Base-by-base conservation (phyloP, 2,329 filamentous ascomycete genomes). In the Penicillium sp. region DNA sequence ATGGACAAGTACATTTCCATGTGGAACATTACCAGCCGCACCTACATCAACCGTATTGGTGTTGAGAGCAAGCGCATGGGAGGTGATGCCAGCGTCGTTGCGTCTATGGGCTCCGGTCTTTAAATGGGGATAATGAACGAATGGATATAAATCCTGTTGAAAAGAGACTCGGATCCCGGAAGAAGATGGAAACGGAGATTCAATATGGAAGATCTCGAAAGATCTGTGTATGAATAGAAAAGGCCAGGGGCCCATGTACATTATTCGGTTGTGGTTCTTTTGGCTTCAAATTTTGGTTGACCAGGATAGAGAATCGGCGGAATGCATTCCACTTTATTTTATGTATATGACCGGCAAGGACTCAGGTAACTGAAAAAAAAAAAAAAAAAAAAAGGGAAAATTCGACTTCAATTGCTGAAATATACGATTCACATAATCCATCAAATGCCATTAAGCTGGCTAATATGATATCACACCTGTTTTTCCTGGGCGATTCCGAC, bases 1-100 rank as follows among this genome's bases (percentile, higher is more conserved):
- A 90, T 92, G 85, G 89, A 93, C 68, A 93, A 93, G 76, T 93
- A 93, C 81, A 90, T 93, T 81, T 78, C 82, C 31, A 84, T 89
- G 11, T 93, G 90, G 90, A 92, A 92, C 77, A 79, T 83, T 61
- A 86, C 90, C 69, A 89, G 87, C 78, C 75, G 81, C 48, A 81
- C 86, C 41, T 91, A 91, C 73, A 84, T 91, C 68, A 75, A 76
- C 61, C 82, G 75, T 16, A 61, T 77, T 41, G 60, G 84, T 65
- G 75, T 86, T 75, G 85, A 88, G 74, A 80, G 82, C 63, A 86
- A 88, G 77, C 78, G 62, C 24, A 55, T 68, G 56, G 68, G 67
- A n/a, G 64, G 65, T 6, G 69, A 72, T 55, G 59, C 61, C 26
- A 53, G 64, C 37, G 62, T 53, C 11, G 43, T 63, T 56, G 61